Base-by-base conservation (phyloP, 768 basidiomycete genomes). In the Phaeotremella fagi region DNA sequence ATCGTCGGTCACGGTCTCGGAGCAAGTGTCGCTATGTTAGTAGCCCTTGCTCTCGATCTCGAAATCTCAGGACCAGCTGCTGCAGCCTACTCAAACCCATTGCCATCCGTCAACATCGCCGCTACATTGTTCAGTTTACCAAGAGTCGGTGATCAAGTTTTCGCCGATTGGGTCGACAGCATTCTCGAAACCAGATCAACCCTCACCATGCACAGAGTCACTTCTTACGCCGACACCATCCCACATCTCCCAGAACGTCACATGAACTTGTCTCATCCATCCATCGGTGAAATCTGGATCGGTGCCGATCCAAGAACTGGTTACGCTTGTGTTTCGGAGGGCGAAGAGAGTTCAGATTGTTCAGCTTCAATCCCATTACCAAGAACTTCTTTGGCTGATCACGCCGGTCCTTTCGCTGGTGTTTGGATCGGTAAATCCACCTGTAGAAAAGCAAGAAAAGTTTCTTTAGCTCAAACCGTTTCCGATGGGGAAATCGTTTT, bases 281-380 rank as follows among this genome's bases (percentile, higher is more conserved):
- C 62, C 28, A 45, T 52, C 16, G 55, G 59, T 16, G 69, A 71
- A 46, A 45, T 68, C 27, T 71, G 69, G 69, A 54, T 71, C 35
- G 64, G 98, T 11, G 56, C 63, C 1, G 62, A 71, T 41, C 66
- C 69, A 0, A 41, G 56, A n/a, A 37, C 52, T 14, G 66, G 44
- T 4, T 68, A 64, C 49, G 48, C 54, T 18, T 68, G 69, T 44
- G 28, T 48, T 18, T n/a, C 45, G 5, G 51, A 55, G 44, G 60
- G 60, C 5, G 18, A 42, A 12, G 60, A 55, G 29, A 50, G 54
- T 29, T 52, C 55, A 7, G 57, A 50, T 20, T 65, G 57, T 25
- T 25, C 43, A 20, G 52, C 38, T 35, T 24, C 35, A 14, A 51
- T 71, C 14, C 25, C 57, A 1, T 25, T 71, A 43, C 36, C 42